Percentiles rank a stretch among this genome's conserved stretches.
These are phyloP conservation scores for Podospora anserina DNA, from an alignment of 495 filamentous ascomycete genomes.

Conservation along the genomic window DNA sequence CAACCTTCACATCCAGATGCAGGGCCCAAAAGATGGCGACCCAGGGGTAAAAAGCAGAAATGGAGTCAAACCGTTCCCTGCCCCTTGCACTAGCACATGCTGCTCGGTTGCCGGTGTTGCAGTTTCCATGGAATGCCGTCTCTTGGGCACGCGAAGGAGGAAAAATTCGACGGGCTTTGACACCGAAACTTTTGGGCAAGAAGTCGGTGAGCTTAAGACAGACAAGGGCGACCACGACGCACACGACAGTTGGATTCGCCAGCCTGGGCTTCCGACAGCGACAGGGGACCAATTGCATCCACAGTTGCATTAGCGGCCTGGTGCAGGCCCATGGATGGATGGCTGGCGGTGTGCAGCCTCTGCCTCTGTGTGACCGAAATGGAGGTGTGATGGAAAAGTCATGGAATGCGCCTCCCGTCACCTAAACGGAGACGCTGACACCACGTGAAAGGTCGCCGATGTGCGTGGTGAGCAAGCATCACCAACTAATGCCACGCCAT, in stretches of 20 bases:
- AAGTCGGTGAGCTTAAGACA: constrained; percentile 40
- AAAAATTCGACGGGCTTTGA: constrained; percentile 18
- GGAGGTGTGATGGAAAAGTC: constrained; percentile 22
- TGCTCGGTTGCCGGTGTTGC: constrained; percentile 10
- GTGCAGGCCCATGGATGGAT: constrained; percentile 17
- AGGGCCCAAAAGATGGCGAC: not conserved
- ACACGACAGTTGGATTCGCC: constrained; percentile 17
- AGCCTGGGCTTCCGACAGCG: constrained; percentile 19
- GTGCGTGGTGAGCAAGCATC: constrained; percentile 7
- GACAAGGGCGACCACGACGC: constrained; percentile 18
- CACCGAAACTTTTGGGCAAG: constrained; percentile 26
- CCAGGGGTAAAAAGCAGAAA: not conserved
- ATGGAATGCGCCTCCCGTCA: not conserved
- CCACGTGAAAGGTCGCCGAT: constrained; percentile 29
- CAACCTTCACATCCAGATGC: not conserved
- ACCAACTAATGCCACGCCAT: not conserved
- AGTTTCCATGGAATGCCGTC: constrained; percentile 8
- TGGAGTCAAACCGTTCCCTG: constrained; percentile 7
- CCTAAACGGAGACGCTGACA: constrained; percentile 5
- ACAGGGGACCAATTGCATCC: constrained; percentile 22
- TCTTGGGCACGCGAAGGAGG: constrained; percentile 11
- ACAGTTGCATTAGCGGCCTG: constrained; percentile 28
- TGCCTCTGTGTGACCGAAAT: constrained; percentile 16
- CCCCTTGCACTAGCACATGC: constrained; percentile 20
- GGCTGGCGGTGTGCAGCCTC: constrained; percentile 28